Evolutionary conservation across 23 red algal genomes (phyloP), one percentile per base, ranked within the genome.

Genomic region (Rhodosorus marinus): DNA sequence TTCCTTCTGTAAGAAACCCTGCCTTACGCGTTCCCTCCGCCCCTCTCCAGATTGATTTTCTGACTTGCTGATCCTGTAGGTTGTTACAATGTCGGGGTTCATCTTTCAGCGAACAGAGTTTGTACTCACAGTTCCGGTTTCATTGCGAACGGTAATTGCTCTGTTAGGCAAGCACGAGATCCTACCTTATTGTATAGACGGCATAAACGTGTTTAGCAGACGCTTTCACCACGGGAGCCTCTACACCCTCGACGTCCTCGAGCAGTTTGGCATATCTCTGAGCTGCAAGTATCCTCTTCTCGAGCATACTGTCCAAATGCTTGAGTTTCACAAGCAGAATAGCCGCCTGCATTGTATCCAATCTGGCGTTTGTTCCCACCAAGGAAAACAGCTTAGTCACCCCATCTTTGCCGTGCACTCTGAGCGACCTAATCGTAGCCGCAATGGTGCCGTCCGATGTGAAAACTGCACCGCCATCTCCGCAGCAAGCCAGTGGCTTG

Each of bases 391-490:
- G 33, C 1, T 67, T 67, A n/a, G 49, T 57, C 29, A 25, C 27
- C 4, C 36, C 0, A 35, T 26, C 54, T 15, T 70, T 69, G n/a
- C 76, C 76, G 49, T 82, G 76, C 24, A 62, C 55, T 50, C 76
- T 56, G 46, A 69, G 48, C 3, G 65, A 31, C 11, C 64, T 26
- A 20, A 82, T 17, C 19, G 30, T 21, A 32, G 40, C 56, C 9
- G 64, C 64, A n/a, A 82, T 33, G 29, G 57, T 35, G 56, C 42
- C 33, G 30, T 82, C 55, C 1, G 53, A 31, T 30, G 64, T 70
- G 50, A 82, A 82, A 15, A 82, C 64, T 54, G 76, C 76, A 11
- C 76, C 76, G n/a, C 76, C 76, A 55, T 82, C 76, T 20, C 76
- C 76, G 29, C 66, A 72, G 48, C 76, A 72, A 21, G 57, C 42